These are phyloP conservation scores for Phytopythium oedochilum DNA, from an alignment of 352 stramenopile species.

Conservation along the genomic window DNA sequence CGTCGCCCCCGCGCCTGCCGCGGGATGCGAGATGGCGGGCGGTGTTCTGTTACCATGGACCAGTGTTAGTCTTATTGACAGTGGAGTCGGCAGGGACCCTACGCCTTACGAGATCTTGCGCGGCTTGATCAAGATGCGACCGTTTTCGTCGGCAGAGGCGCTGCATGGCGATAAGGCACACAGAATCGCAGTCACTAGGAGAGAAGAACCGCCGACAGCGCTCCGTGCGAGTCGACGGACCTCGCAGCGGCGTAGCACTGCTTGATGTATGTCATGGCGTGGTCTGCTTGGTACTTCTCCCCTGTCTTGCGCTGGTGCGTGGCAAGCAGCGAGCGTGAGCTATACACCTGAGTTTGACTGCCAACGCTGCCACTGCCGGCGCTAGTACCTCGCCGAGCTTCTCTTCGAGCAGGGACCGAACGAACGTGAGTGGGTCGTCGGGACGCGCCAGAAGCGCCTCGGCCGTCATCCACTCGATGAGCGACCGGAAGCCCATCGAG, in stretches of 20 bases:
- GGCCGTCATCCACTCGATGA: constrained; percentile 90
- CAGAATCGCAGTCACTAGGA: not conserved
- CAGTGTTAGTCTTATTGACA: not conserved
- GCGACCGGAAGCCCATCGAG: constrained; percentile 83
- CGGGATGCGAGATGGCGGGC: not conserved
- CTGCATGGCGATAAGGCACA: constrained; percentile 15
- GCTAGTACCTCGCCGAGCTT: constrained; percentile 67
- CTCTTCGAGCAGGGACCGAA: constrained; percentile 72
- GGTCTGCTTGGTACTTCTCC: constrained; percentile 78
- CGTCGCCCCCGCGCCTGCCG: not conserved
- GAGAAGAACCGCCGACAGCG: not conserved
- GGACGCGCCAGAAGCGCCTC: constrained; percentile 80
- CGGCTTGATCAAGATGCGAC: constrained; percentile 66
- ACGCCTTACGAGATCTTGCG: constrained; percentile 50
- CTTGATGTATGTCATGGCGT: constrained; percentile 82
- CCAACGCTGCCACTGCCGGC: not conserved
- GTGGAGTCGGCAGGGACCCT: not conserved
- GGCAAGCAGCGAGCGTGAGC: not conserved
- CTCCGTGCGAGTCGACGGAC: constrained; percentile 22
- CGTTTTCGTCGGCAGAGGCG: constrained; percentile 79
- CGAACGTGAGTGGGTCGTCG: constrained; percentile 84
- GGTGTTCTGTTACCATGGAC: not conserved
- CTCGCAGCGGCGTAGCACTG: constrained; percentile 85
- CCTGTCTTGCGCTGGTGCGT: constrained; percentile 22
- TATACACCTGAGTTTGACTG: no score